Conservation (phyloP, 306 rosid species). For the Fragaria ananassa region DNA sequence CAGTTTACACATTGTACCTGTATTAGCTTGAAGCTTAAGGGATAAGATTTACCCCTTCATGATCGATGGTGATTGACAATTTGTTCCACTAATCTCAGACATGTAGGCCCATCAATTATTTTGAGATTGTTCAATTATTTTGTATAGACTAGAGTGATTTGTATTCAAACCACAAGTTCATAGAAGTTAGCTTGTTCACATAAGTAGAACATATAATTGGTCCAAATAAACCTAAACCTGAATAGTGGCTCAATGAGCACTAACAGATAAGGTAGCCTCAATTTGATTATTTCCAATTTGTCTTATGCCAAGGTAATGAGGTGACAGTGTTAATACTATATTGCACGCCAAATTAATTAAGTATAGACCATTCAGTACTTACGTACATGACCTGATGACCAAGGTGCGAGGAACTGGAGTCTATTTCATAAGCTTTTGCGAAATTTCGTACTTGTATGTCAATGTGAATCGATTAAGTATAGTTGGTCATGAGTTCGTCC, state of each 20-base stretch:
- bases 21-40: slow-evolving; percentile 40
- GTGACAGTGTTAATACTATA: background rate
- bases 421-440: background rate
- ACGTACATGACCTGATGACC: background rate
- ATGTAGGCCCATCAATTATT: slow-evolving; percentile 38
- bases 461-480: background rate
- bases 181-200: slow-evolving; percentile 27
- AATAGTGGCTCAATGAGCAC: slow-evolving; percentile 5
- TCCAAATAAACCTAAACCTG: slow-evolving; percentile 19
- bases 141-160: background rate
- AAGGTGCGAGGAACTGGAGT: background rate
- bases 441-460: background rate
- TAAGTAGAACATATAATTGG: slow-evolving; percentile 18
- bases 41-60: slow-evolving; percentile 47
- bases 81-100: slow-evolving; percentile 40
- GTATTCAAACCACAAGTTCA: slow-evolving; percentile 26
- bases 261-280: slow-evolving; percentile 21
- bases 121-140: background rate
- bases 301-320: slow-evolving; percentile 19
- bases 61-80: slow-evolving; percentile 40
- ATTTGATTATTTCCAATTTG: slow-evolving; percentile 32
- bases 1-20: slow-evolving; percentile 7
- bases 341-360: background rate
- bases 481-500: background rate
- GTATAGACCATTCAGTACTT: background rate